phyloP scores from a whole-genome alignment of 345 rosid species.

The Cardamine resedifolia region DNA sequence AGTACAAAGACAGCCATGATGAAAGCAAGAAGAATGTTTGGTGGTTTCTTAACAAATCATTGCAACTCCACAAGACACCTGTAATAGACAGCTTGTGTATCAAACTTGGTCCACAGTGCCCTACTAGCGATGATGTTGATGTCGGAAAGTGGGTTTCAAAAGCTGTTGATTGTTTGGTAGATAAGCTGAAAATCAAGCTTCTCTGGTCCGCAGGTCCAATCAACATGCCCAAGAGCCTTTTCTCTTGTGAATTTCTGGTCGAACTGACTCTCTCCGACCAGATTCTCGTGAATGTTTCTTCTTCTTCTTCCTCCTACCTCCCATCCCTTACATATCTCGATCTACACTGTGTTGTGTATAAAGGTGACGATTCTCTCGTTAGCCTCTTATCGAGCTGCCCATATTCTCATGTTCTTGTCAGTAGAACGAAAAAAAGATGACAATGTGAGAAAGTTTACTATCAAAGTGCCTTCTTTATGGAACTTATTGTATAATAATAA shows the following conservation, averaged over 20 bases:
- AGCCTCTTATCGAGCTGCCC: neutral
- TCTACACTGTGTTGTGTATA: neutral
- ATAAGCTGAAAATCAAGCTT: neutral
- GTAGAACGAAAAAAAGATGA: neutral
- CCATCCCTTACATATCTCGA: neutral
- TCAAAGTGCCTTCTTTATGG: neutral
- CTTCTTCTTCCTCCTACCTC: neutral
- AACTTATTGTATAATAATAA: neutral
- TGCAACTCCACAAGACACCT: too few relatives aligned
- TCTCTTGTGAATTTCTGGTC: neutral
- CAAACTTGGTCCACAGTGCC: neutral
- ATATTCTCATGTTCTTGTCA: neutral
- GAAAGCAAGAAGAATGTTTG: too few relatives aligned
- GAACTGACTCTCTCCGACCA: neutral
- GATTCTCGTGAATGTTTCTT: neutral
- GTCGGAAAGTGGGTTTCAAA: neutral
- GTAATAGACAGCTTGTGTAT: too few relatives aligned
- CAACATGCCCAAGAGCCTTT: neutral
- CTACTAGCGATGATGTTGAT: neutral
- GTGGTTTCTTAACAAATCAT: too few relatives aligned
- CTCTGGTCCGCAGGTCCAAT: neutral
- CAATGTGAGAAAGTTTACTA: neutral
- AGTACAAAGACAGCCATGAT: neutral
- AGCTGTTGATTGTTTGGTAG: neutral
- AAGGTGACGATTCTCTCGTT: neutral